phyloP scores from a whole-genome alignment of 2,329 filamentous ascomycete species.

The Curvularia eragrostidis region DNA sequence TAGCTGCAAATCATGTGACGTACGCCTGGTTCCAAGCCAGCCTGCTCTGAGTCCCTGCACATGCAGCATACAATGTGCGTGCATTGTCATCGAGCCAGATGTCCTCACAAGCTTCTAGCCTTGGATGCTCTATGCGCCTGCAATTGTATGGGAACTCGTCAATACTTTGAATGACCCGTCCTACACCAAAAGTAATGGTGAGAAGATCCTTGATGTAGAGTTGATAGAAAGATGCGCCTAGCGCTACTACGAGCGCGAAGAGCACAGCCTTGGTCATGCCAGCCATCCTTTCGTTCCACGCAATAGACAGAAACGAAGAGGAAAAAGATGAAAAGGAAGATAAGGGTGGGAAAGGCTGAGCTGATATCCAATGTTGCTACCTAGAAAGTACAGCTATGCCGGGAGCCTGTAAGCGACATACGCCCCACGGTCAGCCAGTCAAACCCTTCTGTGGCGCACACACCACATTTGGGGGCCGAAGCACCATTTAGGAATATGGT shows the following conservation, averaged over 20 bases:
- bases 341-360: slow-evolving; percentile 3
- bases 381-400: slow-evolving; percentile 6
- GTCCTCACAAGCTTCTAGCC: slow-evolving; percentile 41
- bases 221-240: slow-evolving; percentile 38
- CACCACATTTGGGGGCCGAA: slow-evolving; percentile 13
- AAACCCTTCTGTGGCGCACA: slow-evolving; percentile 1
- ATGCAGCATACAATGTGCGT: slow-evolving; percentile 39
- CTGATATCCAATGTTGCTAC: slow-evolving; percentile 15
- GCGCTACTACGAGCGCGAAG: slow-evolving; percentile 33
- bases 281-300: slow-evolving; percentile 18
- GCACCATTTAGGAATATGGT: slow-evolving; percentile 5
- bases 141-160: slow-evolving; percentile 41
- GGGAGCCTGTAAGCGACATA: slow-evolving; percentile 8
- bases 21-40: slow-evolving; percentile 39
- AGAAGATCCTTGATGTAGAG: slow-evolving; percentile 35
- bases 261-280: slow-evolving; percentile 18
- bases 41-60: slow-evolving; percentile 30
- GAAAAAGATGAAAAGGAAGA: neutral
- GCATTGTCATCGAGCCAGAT: slow-evolving; percentile 40
- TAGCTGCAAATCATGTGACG: neutral
- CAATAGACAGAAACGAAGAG: neutral
- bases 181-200: slow-evolving; percentile 31
- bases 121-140: slow-evolving; percentile 31
- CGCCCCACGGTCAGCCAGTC: slow-evolving; percentile 2
- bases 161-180: slow-evolving; percentile 35